Evolutionary conservation across 2,329 filamentous ascomycete genomes (phyloP).

Genomic region (Pseudocercospora pini-densiflorae): DNA sequence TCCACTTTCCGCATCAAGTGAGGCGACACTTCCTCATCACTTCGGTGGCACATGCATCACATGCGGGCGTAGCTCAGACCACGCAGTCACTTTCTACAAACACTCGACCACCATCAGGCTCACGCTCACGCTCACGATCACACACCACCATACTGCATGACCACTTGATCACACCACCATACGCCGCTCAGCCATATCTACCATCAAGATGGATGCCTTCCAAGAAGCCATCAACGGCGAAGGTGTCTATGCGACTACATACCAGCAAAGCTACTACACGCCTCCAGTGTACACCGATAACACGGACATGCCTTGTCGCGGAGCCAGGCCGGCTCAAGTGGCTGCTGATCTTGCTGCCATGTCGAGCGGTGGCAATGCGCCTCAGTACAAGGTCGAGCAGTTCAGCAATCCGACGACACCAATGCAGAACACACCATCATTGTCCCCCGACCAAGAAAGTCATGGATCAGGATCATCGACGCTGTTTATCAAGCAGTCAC

Average conservation of each 20-base stretch:
- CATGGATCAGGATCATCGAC: not conserved
- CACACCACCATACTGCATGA: not conserved
- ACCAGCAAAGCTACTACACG: not conserved
- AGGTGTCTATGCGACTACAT: not conserved
- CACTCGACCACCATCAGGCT: not conserved
- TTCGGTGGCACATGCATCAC: conserved; percentile 4
- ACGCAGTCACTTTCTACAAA: not conserved
- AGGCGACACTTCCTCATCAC: not conserved
- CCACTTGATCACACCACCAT: not conserved
- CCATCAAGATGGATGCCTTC: conserved; percentile 6
- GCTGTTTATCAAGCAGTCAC: conserved; percentile 8
- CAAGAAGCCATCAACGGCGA: not conserved
- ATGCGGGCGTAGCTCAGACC: not conserved
- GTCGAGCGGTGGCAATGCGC: not conserved
- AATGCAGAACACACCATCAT: not conserved
- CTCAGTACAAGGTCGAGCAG: not conserved
- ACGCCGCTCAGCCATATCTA: not conserved
- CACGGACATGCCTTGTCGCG: conserved; percentile 6
- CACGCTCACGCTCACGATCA: not conserved
- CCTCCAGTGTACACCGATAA: not conserved
- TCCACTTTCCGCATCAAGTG: not conserved
- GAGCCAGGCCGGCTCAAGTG: not conserved
- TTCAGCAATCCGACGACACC: not conserved
- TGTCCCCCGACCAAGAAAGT: not conserved
- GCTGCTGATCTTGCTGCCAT: not conserved